phyloP scores from a whole-genome alignment of 164 flowering plant species.

The Pachysandra terminalis region DNA sequence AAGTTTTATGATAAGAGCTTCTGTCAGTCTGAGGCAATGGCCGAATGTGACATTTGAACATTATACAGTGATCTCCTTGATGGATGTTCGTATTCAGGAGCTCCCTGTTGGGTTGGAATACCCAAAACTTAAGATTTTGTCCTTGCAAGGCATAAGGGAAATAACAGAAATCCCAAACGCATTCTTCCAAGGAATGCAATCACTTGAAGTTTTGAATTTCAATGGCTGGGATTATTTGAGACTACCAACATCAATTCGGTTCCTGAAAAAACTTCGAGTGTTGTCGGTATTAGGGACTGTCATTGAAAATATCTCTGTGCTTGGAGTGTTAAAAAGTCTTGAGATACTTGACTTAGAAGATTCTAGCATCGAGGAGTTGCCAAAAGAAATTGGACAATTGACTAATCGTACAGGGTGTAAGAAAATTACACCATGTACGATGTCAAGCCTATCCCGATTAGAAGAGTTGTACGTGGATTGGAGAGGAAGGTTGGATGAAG shows the following conservation, averaged over 20 bases:
- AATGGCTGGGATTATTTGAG: background rate
- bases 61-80: background rate
- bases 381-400: background rate
- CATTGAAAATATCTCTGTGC: background rate
- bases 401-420: background rate
- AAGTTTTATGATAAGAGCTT: background rate
- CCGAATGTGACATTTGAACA: background rate
- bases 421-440: background rate
- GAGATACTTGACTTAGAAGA: background rate
- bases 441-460: background rate
- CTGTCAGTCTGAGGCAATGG: background rate
- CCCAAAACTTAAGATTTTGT: conserved; percentile 11
- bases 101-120: conserved; percentile 12
- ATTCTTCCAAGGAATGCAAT: conserved; percentile 11
- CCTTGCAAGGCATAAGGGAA: background rate
- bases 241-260: background rate
- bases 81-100: background rate
- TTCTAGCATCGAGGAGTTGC: background rate
- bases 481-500: too few species aligned
- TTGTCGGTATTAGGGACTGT: background rate
- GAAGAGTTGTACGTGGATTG: background rate
- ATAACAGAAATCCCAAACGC: background rate
- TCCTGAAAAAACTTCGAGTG: conserved; percentile 9
- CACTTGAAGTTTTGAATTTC: conserved; percentile 19
- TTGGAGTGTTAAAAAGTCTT: conserved; percentile 4